These are phyloP conservation scores for Lasiosphaeriaceae sp. DNA, from an alignment of 495 filamentous ascomycete genomes.

Conservation along the genomic window DNA sequence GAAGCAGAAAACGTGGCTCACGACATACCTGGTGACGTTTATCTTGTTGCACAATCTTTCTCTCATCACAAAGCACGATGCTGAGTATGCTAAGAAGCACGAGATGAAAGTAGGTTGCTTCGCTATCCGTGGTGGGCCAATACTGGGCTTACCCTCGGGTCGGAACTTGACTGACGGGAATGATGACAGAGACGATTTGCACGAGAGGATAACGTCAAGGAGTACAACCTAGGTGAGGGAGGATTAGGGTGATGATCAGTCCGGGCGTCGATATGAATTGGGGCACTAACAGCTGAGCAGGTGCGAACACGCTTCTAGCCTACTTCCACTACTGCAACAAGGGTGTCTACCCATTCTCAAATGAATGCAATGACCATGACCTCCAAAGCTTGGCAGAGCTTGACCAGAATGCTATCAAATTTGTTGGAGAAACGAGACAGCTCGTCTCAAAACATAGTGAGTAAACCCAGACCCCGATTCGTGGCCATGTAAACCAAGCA, in stretches of 20 bases:
- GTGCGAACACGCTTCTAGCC: conserved; percentile 54
- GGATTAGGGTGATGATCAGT: too few species aligned
- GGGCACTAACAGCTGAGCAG: conserved; percentile 22
- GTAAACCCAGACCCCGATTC: conserved; percentile 10
- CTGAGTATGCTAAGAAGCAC: conserved; percentile 51
- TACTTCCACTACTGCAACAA: conserved; percentile 61
- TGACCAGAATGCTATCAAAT: conserved; percentile 34
- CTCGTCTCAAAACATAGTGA: conserved; percentile 40
- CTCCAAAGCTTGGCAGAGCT: conserved; percentile 41
- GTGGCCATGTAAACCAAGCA: not conserved
- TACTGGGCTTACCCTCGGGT: not conserved
- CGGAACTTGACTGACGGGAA: not conserved
- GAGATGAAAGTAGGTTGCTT: conserved; percentile 42
- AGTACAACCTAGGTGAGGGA: conserved; percentile 48
- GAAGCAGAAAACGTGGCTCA: conserved; percentile 53
- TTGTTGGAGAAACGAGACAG: conserved; percentile 36
- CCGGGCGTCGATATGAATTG: not conserved
- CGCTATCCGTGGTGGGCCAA: not conserved
- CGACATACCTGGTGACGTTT: conserved; percentile 55
- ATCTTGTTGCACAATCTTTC: conserved; percentile 57
- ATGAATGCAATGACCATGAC: conserved; percentile 46
- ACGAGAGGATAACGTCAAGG: conserved; percentile 45
- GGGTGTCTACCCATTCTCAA: conserved; percentile 46
- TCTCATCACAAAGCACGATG: conserved; percentile 53
- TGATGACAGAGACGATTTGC: conserved; percentile 43